Evolutionary conservation across 495 filamentous ascomycete genomes (phyloP).

Genomic region (Neurospora intermedia): DNA sequence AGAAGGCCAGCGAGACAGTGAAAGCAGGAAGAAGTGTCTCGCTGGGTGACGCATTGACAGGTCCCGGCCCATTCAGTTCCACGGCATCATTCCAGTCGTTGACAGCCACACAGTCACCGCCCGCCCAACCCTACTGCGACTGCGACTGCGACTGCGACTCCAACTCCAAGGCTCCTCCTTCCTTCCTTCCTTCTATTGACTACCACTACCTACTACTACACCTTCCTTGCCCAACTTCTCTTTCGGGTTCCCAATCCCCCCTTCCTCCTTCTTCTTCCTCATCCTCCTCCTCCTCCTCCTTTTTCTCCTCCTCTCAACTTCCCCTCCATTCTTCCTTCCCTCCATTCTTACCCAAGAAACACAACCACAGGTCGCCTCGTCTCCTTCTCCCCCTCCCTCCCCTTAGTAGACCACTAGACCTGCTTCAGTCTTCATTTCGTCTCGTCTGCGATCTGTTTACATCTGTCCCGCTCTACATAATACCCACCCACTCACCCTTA

Average conservation of each 20-base stretch:
- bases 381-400: background rate
- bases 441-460: background rate
- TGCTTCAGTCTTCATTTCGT: background rate
- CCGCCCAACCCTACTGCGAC: background rate
- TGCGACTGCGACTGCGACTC: background rate
- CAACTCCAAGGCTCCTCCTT: background rate
- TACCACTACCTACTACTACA: background rate
- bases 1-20: background rate
- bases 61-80: background rate
- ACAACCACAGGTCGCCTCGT: background rate
- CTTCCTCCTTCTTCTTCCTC: background rate
- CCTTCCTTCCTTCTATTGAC: background rate
- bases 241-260: background rate
- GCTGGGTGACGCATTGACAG: background rate
- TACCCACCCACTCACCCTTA: background rate
- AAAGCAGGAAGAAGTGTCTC: background rate
- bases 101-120: background rate
- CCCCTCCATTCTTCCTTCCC: background rate
- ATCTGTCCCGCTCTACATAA: background rate
- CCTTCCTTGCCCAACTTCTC: background rate
- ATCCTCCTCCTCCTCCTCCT: background rate
- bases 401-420: background rate
- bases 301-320: background rate
- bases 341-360: background rate
- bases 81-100: no score